Percentiles rank a stretch among this genome's conserved stretches.
Evolutionary conservation across 768 basidiomycete species (phyloP).

Genomic region (Termitomyces sp.): DNA sequence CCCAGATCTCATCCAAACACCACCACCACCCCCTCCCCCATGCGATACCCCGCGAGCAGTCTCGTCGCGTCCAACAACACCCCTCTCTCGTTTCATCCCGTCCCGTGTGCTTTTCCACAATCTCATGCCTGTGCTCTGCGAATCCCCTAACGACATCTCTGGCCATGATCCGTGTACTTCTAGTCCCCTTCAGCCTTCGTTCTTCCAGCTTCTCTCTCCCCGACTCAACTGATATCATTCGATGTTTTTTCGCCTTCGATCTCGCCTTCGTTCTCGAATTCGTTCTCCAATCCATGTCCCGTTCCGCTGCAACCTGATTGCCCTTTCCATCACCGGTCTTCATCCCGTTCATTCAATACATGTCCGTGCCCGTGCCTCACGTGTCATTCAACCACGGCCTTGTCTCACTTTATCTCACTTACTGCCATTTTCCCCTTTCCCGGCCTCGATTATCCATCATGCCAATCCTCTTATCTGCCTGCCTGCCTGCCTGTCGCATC

Average conservation of each 20-base stretch:
- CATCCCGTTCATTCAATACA: not conserved
- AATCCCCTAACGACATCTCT: constrained; percentile 28
- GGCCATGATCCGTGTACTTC: constrained; percentile 29
- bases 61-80: constrained; percentile 24
- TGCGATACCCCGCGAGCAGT: not conserved
- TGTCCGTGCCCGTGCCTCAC: not conserved
- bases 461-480: not conserved
- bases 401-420: not conserved
- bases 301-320: no score
- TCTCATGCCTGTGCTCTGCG: constrained; percentile 60
- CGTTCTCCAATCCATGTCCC: no score
- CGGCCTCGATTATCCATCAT: not conserved
- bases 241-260: no score
- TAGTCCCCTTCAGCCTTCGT: constrained; percentile 16
- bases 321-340: not conserved
- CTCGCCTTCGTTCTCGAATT: not conserved
- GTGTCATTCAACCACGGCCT: not conserved
- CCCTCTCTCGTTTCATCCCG: constrained; percentile 41
- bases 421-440: no score
- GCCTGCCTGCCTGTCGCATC: not conserved
- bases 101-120: constrained; percentile 52
- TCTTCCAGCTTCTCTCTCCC: not conserved
- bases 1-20: constrained; percentile 34
- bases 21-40: not conserved
- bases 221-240: not conserved